These are phyloP conservation scores for Planoprotostelium fungivorum DNA, from an alignment of 78 protist species.

Conservation along the genomic window DNA sequence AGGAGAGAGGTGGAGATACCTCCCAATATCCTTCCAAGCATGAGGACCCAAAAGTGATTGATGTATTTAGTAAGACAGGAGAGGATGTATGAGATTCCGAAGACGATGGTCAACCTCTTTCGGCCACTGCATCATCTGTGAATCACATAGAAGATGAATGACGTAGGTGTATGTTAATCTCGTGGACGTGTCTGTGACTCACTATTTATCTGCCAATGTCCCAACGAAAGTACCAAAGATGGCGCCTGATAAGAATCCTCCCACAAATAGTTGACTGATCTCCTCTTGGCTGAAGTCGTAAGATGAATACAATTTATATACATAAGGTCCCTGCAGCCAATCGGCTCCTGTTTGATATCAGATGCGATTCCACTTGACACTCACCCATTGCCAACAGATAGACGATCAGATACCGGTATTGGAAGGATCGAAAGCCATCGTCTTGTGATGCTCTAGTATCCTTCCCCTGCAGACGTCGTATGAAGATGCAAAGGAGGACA, in stretches of 20 bases:
- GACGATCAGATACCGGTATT: conserved; percentile 18
- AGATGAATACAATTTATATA: conserved; percentile 84
- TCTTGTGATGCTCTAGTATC: too few relatives aligned
- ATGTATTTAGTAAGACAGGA: conserved; percentile 80
- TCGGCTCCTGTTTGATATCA: conserved; percentile 58
- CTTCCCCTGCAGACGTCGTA: too few relatives aligned
- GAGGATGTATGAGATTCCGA: conserved; percentile 42
- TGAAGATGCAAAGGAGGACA: too few relatives aligned
- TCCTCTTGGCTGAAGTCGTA: conserved; percentile 74
- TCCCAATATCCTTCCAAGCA: conserved; percentile 85
- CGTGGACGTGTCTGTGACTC: neutral
- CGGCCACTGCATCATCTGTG: conserved; percentile 65
- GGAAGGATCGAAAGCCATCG: conserved; percentile 40
- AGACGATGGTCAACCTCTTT: conserved; percentile 48
- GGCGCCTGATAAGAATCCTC: conserved; percentile 83
- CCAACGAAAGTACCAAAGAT: conserved; percentile 92
- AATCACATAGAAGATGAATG: neutral
- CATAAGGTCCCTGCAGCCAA: conserved; percentile 96
- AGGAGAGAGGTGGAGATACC: conserved; percentile 95
- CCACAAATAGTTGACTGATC: conserved; percentile 83
- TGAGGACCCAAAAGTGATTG: conserved; percentile 39
- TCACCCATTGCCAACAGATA: conserved; percentile 51
- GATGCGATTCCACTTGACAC: neutral
- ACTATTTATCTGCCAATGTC: conserved; percentile 82
- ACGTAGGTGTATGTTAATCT: neutral